These are phyloP conservation scores for Ophiostoma sp. DNA, from an alignment of 2,329 filamentous ascomycete genomes.

Conservation along the genomic window DNA sequence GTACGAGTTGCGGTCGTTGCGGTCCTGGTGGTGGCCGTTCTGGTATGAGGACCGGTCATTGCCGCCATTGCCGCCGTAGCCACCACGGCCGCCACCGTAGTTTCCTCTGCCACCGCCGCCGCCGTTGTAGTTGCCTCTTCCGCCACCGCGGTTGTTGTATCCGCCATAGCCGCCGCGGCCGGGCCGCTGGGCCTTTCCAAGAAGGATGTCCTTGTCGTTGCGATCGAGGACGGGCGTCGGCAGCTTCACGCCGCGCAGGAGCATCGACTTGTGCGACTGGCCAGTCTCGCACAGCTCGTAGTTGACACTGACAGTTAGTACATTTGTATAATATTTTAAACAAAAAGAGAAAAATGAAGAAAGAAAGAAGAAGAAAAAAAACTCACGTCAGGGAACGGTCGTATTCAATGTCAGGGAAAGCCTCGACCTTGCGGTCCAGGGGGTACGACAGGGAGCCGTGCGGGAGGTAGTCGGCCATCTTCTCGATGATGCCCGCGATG, in stretches of 20 bases:
- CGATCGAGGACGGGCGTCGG: slow-evolving; percentile 66
- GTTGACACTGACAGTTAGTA: slow-evolving; percentile 57
- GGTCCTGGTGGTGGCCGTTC: slow-evolving; percentile 32
- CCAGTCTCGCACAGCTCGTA: slow-evolving; percentile 73
- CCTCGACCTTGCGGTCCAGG: slow-evolving; percentile 60
- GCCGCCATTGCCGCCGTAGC: not conserved
- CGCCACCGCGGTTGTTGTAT: slow-evolving; percentile 9
- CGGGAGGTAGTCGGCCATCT: slow-evolving; percentile 77
- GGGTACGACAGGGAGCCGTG: slow-evolving; percentile 77
- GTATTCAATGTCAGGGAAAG: slow-evolving; percentile 72
- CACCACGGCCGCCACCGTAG: not conserved
- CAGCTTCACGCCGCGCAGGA: slow-evolving; percentile 76
- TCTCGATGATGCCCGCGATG: slow-evolving; percentile 72
- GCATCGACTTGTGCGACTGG: slow-evolving; percentile 85
- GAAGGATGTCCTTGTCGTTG: slow-evolving; percentile 68
- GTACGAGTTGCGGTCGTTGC: slow-evolving; percentile 43
- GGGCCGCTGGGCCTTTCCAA: slow-evolving; percentile 57
- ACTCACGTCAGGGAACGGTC: slow-evolving; percentile 76
- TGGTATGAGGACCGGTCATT: not conserved
- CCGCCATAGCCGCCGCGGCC: slow-evolving; percentile 55
- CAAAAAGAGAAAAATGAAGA: no score
- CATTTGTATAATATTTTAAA: no score
- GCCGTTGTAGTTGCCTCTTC: slow-evolving; percentile 9
- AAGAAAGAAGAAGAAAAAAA: not conserved
- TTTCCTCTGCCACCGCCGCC: not conserved